Base-by-base conservation (phyloP, 768 basidiomycete species). In the Chalciporus chontae region DNA sequence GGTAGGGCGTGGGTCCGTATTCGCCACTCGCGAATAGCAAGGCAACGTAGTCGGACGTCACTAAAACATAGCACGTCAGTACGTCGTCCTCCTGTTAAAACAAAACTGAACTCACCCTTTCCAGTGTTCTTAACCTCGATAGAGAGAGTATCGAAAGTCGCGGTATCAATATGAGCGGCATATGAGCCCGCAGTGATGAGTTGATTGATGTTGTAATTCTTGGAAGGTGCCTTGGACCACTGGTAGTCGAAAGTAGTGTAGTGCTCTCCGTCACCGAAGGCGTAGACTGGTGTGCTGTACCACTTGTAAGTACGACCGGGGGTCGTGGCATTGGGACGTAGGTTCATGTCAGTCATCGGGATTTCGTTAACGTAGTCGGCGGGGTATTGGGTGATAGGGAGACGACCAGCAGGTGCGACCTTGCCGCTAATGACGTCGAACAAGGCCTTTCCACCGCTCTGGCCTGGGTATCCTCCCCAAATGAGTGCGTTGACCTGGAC, bases 261-360 rank as follows among this genome's bases (percentile, higher is more conserved):
- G 58, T 80, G 79, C 43, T 79, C 64, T 17, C 80, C 81, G 45
- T 71, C 70, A 15, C 79, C 81, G 54, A 80, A 81, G 47, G 74
- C 71, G 58, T 72, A 78, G 17, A 80, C 69, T n/a, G 79, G 74
- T 14, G 69, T 69, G 13, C 72, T 77, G 66, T 73, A 81, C 80
- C 79, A 83, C 53, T 74, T 78, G 65, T 81, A 81, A 8, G 80
- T 81, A 29, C 80, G 72, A 10, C 80, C 80, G 0, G 80, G 79
- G 54, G 73, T 77, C 41, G 68, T 69, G 26, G 63, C 54, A 56
- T 70, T 74, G 7, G 79, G 77, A 18, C 76, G 78, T 32, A 81
- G 63, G 2, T 61, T 68, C 79, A 83, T 83, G 63, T 83, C 76
- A 5, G 80, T 81, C 79, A 81, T 81, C 2, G 70, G 69, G 15